Percentiles rank a stretch among this genome's conserved stretches.
Conservation (phyloP, 129 eudicot species). For the Flaveria sonorensis region DNA sequence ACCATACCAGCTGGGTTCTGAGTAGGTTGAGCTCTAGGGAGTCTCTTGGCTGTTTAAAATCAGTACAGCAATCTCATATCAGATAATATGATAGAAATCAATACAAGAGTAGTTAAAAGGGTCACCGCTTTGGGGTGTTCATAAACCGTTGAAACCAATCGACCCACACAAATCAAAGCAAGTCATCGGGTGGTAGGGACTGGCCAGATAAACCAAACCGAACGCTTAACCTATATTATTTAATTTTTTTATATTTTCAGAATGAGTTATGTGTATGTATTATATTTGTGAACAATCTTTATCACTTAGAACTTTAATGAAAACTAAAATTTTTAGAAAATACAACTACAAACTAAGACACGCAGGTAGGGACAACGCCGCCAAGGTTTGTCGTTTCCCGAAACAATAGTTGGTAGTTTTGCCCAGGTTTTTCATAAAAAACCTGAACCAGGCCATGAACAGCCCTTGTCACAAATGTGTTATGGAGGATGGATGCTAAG, state of each 20-base stretch:
- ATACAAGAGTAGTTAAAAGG: neutral
- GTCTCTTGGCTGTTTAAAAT: slow-evolving; percentile 65
- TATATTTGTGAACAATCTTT: neutral
- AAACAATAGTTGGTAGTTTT: neutral
- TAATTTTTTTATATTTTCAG: neutral
- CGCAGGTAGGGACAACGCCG: neutral
- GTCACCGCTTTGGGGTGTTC: neutral
- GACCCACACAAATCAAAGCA: neutral
- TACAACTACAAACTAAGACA: neutral
- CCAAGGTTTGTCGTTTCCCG: neutral
- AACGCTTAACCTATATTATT: neutral
- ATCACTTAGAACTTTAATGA: neutral
- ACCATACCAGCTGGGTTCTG: slow-evolving; percentile 98
- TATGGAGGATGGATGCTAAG: neutral
- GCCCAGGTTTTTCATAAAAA: neutral
- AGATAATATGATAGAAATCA: neutral
- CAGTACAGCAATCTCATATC: neutral
- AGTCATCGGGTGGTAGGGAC: neutral
- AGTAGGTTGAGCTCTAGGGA: slow-evolving; percentile 90
- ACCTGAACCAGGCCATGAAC: neutral
- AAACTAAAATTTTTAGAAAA: neutral
- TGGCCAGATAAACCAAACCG: neutral
- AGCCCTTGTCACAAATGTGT: neutral
- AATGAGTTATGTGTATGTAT: neutral
- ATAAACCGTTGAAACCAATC: neutral